Conservation (phyloP, 2,329 filamentous ascomycete species). For the Penicillium sp. region DNA sequence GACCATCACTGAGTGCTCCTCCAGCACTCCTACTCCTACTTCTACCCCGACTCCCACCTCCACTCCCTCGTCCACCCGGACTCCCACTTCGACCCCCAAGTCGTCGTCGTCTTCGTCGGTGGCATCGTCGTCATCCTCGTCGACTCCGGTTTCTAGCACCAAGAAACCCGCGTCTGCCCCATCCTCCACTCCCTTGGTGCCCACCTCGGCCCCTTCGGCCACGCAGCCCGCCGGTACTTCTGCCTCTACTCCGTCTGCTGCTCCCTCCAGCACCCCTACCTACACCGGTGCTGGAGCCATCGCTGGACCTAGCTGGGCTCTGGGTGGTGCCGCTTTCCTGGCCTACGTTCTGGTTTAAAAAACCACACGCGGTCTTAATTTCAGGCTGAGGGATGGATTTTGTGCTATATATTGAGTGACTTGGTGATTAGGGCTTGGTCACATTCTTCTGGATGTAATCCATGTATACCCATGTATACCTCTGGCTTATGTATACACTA, state of each 20-base stretch:
- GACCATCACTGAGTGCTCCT: constrained; percentile 18
- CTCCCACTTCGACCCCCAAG: constrained; percentile 9
- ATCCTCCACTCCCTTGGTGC: constrained; percentile 6
- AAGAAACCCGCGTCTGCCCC: constrained; percentile 11
- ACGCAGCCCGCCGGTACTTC: background rate
- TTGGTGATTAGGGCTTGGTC: too few species aligned
- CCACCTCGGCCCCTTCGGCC: background rate
- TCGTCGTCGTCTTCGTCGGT: constrained; percentile 7
- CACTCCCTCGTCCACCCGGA: constrained; percentile 13
- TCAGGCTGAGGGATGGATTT: background rate
- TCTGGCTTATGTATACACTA: constrained; percentile 18
- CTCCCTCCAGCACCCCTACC: constrained; percentile 4
- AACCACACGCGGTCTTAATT: background rate
- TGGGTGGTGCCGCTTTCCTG: constrained; percentile 24
- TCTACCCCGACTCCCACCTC: constrained; percentile 16
- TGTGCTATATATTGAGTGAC: too few species aligned
- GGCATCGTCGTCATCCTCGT: constrained; percentile 12
- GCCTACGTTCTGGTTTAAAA: constrained; percentile 25
- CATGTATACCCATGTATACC: constrained; percentile 11
- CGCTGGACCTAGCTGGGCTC: constrained; percentile 21
- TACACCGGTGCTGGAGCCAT: constrained; percentile 22
- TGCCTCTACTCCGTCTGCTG: constrained; percentile 1
- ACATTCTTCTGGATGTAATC: constrained; percentile 17
- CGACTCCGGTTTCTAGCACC: constrained; percentile 7
- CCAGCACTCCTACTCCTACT: constrained; percentile 19